A percentile compares a stretch with the other conserved stretches of the same genome.
Conservation (phyloP, 2,329 filamentous ascomycete species). For the Pseudonectria foliicola region DNA sequence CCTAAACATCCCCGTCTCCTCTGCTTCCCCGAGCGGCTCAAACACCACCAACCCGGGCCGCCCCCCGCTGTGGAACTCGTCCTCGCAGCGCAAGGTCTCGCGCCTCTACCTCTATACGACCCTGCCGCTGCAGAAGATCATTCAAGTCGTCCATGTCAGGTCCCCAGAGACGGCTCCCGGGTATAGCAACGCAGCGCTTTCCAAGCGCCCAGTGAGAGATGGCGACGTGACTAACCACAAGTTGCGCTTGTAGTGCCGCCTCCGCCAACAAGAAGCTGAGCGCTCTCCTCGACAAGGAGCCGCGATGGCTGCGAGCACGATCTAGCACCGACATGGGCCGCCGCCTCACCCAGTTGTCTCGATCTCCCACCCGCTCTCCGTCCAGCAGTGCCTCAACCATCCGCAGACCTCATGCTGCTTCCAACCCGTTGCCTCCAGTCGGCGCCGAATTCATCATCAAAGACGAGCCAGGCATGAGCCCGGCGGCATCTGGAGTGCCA, state of each 20-base stretch:
- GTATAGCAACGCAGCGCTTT: conserved; percentile 30
- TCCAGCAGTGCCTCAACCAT: conserved; percentile 11
- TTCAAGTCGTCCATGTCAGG: conserved; percentile 37
- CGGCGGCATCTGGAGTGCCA: conserved; percentile 13
- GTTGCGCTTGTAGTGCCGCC: conserved; percentile 37
- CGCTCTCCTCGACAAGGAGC: conserved; percentile 49
- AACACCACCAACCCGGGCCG: conserved; percentile 36
- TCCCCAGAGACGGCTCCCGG: conserved; percentile 37
- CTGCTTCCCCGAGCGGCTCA: conserved; percentile 23
- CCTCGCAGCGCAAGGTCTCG: conserved; percentile 45
- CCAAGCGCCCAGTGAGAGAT: too few relatives aligned
- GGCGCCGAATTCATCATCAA: conserved; percentile 10
- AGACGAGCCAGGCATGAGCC: conserved; percentile 4
- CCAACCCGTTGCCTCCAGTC: conserved; percentile 11
- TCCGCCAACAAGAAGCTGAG: conserved; percentile 54
- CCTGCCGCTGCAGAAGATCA: conserved; percentile 43
- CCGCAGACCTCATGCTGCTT: conserved; percentile 7
- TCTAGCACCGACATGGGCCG: conserved; percentile 43
- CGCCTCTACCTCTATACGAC: conserved; percentile 52
- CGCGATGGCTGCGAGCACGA: conserved; percentile 49
- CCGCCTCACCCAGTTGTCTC: conserved; percentile 38
- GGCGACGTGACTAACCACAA: conserved; percentile 4
- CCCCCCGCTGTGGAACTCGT: conserved; percentile 49
- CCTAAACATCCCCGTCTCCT: conserved; percentile 9
- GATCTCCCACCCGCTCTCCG: conserved; percentile 28